These are phyloP conservation scores for Ceriops tagal DNA, from an alignment of 345 rosid species.

Conservation along the genomic window DNA sequence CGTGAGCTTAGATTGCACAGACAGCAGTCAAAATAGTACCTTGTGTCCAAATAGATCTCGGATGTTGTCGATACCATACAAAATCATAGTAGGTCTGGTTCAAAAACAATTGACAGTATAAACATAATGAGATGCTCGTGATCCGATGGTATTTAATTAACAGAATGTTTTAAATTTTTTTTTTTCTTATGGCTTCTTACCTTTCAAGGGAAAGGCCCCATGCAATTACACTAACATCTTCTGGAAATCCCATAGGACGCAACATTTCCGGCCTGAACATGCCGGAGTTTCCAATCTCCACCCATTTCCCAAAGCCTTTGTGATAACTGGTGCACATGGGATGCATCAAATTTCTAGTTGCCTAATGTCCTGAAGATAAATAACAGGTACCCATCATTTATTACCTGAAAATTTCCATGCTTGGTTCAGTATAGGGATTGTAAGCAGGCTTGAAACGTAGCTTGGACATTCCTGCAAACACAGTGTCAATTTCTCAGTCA, in stretches of 20 bases:
- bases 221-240: slow-evolving; percentile 82
- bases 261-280: slow-evolving; percentile 97
- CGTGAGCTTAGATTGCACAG: neutral
- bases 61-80: slow-evolving; percentile 70
- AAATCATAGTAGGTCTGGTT: slow-evolving; percentile 90
- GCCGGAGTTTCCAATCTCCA: slow-evolving; percentile 95
- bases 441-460: slow-evolving; percentile 90
- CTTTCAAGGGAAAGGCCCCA: slow-evolving; percentile 99
- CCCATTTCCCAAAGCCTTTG: slow-evolving; percentile 77
- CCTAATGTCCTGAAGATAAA: neutral
- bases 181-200: slow-evolving; percentile 31
- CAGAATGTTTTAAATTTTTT: neutral
- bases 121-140: neutral
- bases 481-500: neutral
- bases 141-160: neutral
- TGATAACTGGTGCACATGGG: slow-evolving; percentile 55
- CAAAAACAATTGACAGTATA: slow-evolving; percentile 6
- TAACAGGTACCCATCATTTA: slow-evolving; percentile 1
- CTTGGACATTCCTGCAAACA: slow-evolving; percentile 72
- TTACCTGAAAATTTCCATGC: slow-evolving; percentile 96
- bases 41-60: slow-evolving; percentile 95
- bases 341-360: slow-evolving; percentile 1
- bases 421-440: slow-evolving; percentile 96
- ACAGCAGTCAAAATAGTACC: slow-evolving; percentile 36
- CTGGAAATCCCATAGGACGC: slow-evolving; percentile 90